These are phyloP conservation scores for Pyrenophora tritici-repentis DNA, from an alignment of 2,329 filamentous ascomycete species.

Conservation along the genomic window DNA sequence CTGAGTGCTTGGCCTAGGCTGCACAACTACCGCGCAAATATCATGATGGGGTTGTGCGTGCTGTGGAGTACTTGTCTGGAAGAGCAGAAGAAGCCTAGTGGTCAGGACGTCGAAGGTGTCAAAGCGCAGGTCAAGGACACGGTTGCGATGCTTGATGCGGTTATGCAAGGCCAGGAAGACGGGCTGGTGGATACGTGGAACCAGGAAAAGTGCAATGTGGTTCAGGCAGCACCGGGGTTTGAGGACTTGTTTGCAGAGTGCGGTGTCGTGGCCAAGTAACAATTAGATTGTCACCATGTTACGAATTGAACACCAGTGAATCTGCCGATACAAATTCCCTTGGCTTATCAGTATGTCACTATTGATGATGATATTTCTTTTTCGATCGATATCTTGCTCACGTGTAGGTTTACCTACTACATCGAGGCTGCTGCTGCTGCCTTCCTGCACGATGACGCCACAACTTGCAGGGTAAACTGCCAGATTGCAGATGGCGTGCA, in stretches of 20 bases:
- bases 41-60: constrained; percentile 62
- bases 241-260: constrained; percentile 17
- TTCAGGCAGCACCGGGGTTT: constrained; percentile 7
- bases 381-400: too few relatives aligned
- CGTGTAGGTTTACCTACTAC: too few relatives aligned
- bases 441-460: too few relatives aligned
- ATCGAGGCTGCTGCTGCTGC: too few relatives aligned
- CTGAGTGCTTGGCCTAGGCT: constrained; percentile 73
- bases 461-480: too few relatives aligned
- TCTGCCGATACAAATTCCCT: too few relatives aligned
- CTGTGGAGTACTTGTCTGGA: constrained; percentile 42
- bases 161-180: constrained; percentile 22
- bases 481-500: too few relatives aligned
- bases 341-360: too few relatives aligned
- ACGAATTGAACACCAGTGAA: too few relatives aligned
- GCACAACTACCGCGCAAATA: constrained; percentile 63
- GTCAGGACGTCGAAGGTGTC: constrained; percentile 17
- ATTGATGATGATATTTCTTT: too few relatives aligned
- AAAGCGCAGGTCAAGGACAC: constrained; percentile 28
- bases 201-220: constrained; percentile 21
- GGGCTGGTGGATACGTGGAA: constrained; percentile 16
- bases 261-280: background rate
- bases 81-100: constrained; percentile 24
- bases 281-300: too few relatives aligned
- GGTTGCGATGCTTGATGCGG: constrained; percentile 34